Conservation (phyloP, 371 early-diverging fungal genomes). For the Rhizomucor pusillus region DNA sequence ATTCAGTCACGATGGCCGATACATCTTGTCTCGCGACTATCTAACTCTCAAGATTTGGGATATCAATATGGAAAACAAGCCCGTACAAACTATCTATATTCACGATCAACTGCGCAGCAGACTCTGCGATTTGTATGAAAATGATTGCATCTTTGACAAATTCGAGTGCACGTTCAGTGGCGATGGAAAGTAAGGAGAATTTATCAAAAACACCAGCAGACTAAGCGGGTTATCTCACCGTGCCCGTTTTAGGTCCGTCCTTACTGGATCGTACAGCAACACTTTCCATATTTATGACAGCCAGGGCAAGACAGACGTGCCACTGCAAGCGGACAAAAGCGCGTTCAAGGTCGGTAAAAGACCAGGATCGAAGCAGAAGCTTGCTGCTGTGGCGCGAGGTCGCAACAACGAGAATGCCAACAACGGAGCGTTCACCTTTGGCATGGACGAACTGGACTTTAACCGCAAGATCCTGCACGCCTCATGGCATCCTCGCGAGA, state of each 20-base stretch:
- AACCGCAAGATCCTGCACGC: constrained; percentile 94
- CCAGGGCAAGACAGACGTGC: constrained; percentile 70
- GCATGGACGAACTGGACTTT: constrained; percentile 84
- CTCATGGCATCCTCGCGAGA: constrained; percentile 96
- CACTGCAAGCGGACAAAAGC: constrained; percentile 95
- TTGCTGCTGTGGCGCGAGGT: constrained; percentile 31
- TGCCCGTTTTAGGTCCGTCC: too few species aligned
- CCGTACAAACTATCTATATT: constrained; percentile 86
- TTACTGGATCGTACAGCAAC: constrained; percentile 97
- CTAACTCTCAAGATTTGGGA: constrained; percentile 95
- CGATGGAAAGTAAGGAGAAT: constrained; percentile 59
- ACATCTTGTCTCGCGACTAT: constrained; percentile 94
- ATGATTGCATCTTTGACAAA: constrained; percentile 98
- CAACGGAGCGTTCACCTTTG: constrained; percentile 78
- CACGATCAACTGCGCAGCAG: constrained; percentile 91
- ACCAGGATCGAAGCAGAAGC: constrained; percentile 58
- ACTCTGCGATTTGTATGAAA: constrained; percentile 95
- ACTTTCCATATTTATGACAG: constrained; percentile 88
- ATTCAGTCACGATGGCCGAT: constrained; percentile 93
- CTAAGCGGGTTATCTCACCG: constrained; percentile 47
- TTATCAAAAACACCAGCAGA: background rate
- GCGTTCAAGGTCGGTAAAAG: constrained; percentile 94
- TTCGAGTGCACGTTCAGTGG: constrained; percentile 96
- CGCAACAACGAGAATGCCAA: constrained; percentile 14
- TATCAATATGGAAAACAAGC: constrained; percentile 90